Conservation (phyloP, 352 stramenopile species). For the Pythium aphanidermatum region DNA sequence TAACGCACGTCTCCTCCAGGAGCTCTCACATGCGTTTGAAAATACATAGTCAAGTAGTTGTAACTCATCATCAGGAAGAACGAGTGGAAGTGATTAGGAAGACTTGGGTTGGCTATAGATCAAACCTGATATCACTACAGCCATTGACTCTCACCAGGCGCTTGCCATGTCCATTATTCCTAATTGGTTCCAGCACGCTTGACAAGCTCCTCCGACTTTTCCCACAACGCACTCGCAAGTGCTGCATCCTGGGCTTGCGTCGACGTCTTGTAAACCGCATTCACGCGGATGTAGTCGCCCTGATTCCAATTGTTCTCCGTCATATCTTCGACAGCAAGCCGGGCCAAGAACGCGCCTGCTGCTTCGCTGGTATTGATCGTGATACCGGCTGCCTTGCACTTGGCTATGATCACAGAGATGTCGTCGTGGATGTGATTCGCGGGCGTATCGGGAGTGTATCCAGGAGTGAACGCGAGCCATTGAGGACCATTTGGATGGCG, state of each 20-base stretch:
- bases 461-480: slow-evolving; percentile 14
- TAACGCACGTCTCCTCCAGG: slow-evolving; percentile 3
- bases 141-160: too few species aligned
- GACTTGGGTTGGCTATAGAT: too few species aligned
- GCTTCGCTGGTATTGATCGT: slow-evolving; percentile 15
- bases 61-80: too few species aligned
- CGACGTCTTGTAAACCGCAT: slow-evolving; percentile 17
- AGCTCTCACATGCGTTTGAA: too few species aligned
- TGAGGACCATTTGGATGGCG: slow-evolving; percentile 14
- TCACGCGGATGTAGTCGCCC: slow-evolving; percentile 23
- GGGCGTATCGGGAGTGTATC: slow-evolving; percentile 12
- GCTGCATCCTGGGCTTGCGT: slow-evolving; percentile 18
- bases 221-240: slow-evolving; percentile 22
- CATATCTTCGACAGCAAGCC: slow-evolving; percentile 11
- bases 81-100: too few species aligned
- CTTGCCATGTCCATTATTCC: too few species aligned
- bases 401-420: not conserved
- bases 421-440: slow-evolving; percentile 13
- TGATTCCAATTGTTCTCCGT: slow-evolving; percentile 8
- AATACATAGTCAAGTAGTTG: too few species aligned
- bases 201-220: slow-evolving; percentile 20
- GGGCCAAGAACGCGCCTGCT: slow-evolving; percentile 20
- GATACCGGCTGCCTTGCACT: slow-evolving; percentile 10
- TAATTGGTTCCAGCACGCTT: too few species aligned
- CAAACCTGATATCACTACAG: too few species aligned